Base-by-base conservation (phyloP, 495 filamentous ascomycete genomes). In the Talaromyces borbonicus region DNA sequence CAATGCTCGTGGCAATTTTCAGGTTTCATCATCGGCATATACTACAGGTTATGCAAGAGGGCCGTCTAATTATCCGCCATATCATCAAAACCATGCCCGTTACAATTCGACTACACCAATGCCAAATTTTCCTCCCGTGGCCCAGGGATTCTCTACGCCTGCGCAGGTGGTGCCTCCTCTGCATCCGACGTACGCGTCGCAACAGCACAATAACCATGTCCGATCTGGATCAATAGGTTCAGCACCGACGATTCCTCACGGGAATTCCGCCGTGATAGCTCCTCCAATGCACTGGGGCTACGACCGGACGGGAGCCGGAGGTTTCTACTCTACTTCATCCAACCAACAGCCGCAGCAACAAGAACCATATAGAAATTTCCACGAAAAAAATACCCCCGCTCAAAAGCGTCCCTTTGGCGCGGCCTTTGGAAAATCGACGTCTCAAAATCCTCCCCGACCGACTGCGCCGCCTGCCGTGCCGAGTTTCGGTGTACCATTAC, bases 231-330 rank as follows among this genome's bases (percentile, higher is more conserved):
- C n/a, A n/a, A n/a, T n/a, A n/a, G n/a, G n/a, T n/a, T n/a, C n/a
- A n/a, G n/a, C n/a, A n/a, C 5, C 35, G 5, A 3, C 35, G 9
- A 8, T 36, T 38, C 35, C 35, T 1, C 16, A 12, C 4, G 35
- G 9, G n/a, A 15, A 9, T 38, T 40, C 52, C 47, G 43, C 59
- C 8, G 57, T 79, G 46, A 76, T 82, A 70, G 75, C 71, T 1
- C 72, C 75, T 26, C 75, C 75, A 0, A 71, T 80, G 49, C 71
- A 69, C 23, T 76, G 79, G 65, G 74, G 76, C 2, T 73, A 75
- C 57, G 76, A 79, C 30, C 54, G 59, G 43, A 52, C 56, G 20
- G 56, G 54, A 53, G 50, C 59, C 44, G 33, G 46, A 16, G 38
- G 49, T 43, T 41, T 48, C 35, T 47, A 47, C 31, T 20, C 49